Evolutionary conservation across 805 yeast genomes (phyloP), one percentile per base, ranked within the genome.

Genomic region (Yarrowia sp.): DNA sequence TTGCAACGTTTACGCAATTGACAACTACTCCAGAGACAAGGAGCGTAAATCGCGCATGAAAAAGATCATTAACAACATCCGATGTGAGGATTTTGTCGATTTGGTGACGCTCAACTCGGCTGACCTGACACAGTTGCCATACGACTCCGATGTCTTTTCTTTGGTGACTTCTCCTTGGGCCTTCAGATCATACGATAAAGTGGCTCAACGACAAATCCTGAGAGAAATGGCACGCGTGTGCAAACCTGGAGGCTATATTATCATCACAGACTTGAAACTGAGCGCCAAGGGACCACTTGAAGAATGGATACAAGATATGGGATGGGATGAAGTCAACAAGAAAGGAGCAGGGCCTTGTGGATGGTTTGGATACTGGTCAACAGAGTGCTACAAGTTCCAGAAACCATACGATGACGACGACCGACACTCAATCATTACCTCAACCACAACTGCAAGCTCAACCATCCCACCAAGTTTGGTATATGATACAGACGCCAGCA

Each of bases 341-440:
- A 58, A 58, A 22, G 49, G 49, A n/a, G 49, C 63, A 3, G 63
- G 63, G 5, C 63, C 63, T 9, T 30, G 33, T 32, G 63, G 63
- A 21, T 58, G 63, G 63, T 58, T 58, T 21, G 63, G 63, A 33
- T 58, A 58, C 51, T 58, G 63, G 63, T 30, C 63, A 2, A 58
- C 63, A 30, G 63, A 58, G 9, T 41, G 49, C 32, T 58, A 32
- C 51, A 41, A 33, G 32, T 58, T 58, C 22, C 49, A 43, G 10
- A 58, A 58, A 28, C 63, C 63, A 11, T 51, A 51, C 22, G 43
- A 51, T 24, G 59, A 51, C 7, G 43, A 51, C 19, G 43, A 46
- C 14, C 6, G 43, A 22, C 16, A 22, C 17, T 51, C 61, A 11
- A 26, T 24, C 14, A 1, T 12, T 17, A 54, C 32, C n/a, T 54